A percentile compares a stretch with the other conserved stretches of the same genome.
These are phyloP conservation scores for Neurospora sp. DNA, from an alignment of 2,329 filamentous ascomycete genomes.

Conservation along the genomic window DNA sequence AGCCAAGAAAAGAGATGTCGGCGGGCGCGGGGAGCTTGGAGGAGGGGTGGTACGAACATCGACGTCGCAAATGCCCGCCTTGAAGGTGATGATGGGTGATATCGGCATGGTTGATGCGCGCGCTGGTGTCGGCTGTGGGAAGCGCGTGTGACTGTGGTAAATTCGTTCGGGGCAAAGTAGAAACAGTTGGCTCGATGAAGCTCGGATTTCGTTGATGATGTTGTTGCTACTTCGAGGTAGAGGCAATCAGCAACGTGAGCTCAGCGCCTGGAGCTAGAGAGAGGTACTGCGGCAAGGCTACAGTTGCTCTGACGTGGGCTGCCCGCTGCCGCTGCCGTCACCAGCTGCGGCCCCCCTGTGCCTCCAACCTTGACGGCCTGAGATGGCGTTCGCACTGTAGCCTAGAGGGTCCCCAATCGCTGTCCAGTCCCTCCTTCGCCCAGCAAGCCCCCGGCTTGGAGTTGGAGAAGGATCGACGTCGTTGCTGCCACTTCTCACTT, in stretches of 20 bases:
- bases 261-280: not conserved
- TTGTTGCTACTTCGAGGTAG: not conserved
- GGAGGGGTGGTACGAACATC: conserved; percentile 49
- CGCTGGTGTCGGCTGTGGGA: not conserved
- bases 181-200: not conserved
- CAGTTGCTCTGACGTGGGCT: not conserved
- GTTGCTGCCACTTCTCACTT: not conserved
- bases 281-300: not conserved
- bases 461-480: not conserved
- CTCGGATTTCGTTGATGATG: not conserved
- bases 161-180: not conserved
- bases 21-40: not conserved
- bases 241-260: not conserved
- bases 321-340: not conserved
- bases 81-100: conserved; percentile 85
- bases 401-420: not conserved
- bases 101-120: conserved; percentile 55
- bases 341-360: not conserved
- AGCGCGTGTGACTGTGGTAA: not conserved
- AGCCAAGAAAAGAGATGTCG: not conserved
- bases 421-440: not conserved
- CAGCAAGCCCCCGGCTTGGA: not conserved
- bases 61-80: conserved; percentile 80
- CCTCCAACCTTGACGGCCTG: not conserved
- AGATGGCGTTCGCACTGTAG: not conserved